Evolutionary conservation across 2,329 filamentous ascomycete genomes (phyloP), one percentile per base, ranked within the genome.

Genomic region (Alternaria ventricosa): DNA sequence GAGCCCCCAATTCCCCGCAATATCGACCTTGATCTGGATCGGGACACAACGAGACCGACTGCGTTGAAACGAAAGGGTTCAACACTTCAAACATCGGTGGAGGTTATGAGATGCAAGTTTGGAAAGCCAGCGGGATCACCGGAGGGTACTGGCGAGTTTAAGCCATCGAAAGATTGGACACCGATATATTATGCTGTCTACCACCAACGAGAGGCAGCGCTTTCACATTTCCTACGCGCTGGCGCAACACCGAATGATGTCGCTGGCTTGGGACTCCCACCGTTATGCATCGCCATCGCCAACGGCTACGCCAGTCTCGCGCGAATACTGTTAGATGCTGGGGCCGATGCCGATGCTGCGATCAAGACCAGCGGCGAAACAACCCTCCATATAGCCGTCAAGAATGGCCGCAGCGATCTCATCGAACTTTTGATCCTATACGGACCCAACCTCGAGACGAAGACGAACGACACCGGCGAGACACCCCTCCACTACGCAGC

Each of bases 401-500:
- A 71, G 57, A 60, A 63, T 51, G 71, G 66, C 18, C 69, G 67
- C 8, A 64, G 60, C 28, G 72, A 77, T 18, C 65, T 78, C 2
- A 64, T 76, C 28, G 71, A 76, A 20, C 30, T 73, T 8, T 61
- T 79, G 18, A 66, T 78, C 4, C 49, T 60, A 25, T 65, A 71
- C 45, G 60, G 64, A 49, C 68, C 74, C 9, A 57, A 74, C 30
- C 60, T 77, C 12, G 70, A 74, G 41, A 59, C 54, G 15, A 69
- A 64, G 55, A 77, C 77, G 1, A 30, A 60, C 10, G 23, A 62
- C 13, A 72, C 69, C 6, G 62, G 70, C n/a, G 76, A 78, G 46
- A 78, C 77, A 51, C 63, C 71, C 30, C 70, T 79, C 6, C 76
- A 78, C 59, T 78, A 78, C 43, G 76, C 75, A 25, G 76, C 75